Conservation (phyloP, 257 asterid species). For the Mentha longifolia region DNA sequence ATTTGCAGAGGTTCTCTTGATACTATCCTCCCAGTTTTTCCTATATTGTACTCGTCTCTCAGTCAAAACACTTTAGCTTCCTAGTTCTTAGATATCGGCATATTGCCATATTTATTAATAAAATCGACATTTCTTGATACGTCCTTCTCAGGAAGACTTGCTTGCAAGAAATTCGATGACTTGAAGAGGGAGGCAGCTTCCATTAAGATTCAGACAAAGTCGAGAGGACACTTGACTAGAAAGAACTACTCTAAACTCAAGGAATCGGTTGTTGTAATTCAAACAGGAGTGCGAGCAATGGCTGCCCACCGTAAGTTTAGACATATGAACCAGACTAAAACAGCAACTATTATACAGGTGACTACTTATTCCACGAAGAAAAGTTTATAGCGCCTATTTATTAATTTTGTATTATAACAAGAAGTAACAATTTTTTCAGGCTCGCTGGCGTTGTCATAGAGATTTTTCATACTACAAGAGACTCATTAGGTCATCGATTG, state of each 20-base stretch:
- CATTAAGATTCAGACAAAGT: constrained; percentile 73
- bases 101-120: no score
- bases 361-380: constrained; percentile 33
- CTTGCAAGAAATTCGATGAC: constrained; percentile 57
- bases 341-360: constrained; percentile 80
- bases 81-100: constrained; percentile 12
- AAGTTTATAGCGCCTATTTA: not conserved
- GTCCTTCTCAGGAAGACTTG: constrained; percentile 69
- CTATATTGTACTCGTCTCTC: not conserved
- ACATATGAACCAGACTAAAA: constrained; percentile 66
- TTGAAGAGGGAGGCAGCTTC: constrained; percentile 81
- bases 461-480: constrained; percentile 70
- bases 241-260: constrained; percentile 60
- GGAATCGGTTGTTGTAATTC: constrained; percentile 60
- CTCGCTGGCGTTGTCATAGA: constrained; percentile 83
- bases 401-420: constrained; percentile 33
- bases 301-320: constrained; percentile 71
- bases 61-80: constrained; percentile 12
- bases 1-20: constrained; percentile 72
- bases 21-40: constrained; percentile 6
- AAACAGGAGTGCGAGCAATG: constrained; percentile 84
- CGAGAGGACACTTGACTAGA: constrained; percentile 76
- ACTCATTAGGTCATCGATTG: constrained; percentile 70
- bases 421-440: constrained; percentile 49
- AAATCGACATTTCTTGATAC: not conserved